These are phyloP conservation scores for Aspergillus awamori DNA, from an alignment of 2,329 filamentous ascomycete genomes.

Conservation along the genomic window DNA sequence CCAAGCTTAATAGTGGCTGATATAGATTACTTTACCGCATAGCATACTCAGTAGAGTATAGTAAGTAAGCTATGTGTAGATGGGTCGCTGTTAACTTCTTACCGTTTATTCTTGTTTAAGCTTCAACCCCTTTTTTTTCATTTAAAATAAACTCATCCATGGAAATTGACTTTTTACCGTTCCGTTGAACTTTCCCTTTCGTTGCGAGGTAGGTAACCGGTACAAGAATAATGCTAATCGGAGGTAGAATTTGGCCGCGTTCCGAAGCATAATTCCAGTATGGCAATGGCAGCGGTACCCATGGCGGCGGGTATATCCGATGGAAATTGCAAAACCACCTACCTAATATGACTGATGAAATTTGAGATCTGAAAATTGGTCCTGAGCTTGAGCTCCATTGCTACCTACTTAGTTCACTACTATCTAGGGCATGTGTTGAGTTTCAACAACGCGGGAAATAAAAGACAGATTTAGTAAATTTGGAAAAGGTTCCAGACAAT, in stretches of 20 bases:
- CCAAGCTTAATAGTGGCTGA: conserved; percentile 7
- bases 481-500: too few species aligned
- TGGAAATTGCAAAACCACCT: conserved; percentile 6
- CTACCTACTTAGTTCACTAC: too few species aligned
- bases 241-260: background rate
- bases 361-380: background rate
- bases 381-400: background rate
- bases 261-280: background rate
- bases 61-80: background rate
- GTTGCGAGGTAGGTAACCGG: background rate
- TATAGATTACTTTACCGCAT: background rate
- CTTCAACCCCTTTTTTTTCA: too few species aligned
- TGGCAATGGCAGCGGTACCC: conserved; percentile 3
- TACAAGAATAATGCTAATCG: background rate
- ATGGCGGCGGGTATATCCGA: conserved; percentile 16
- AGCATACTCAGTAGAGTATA: too few species aligned
- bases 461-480: too few species aligned
- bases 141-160: too few species aligned
- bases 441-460: too few species aligned
- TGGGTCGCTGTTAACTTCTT: background rate
- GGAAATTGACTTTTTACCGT: background rate
- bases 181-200: too few species aligned
- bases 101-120: background rate
- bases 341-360: background rate
- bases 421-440: too few species aligned